Percentiles rank a stretch among this genome's conserved stretches.
These are phyloP conservation scores for Kuraishia capsulata DNA, from an alignment of 805 yeast genomes.

Conservation along the genomic window DNA sequence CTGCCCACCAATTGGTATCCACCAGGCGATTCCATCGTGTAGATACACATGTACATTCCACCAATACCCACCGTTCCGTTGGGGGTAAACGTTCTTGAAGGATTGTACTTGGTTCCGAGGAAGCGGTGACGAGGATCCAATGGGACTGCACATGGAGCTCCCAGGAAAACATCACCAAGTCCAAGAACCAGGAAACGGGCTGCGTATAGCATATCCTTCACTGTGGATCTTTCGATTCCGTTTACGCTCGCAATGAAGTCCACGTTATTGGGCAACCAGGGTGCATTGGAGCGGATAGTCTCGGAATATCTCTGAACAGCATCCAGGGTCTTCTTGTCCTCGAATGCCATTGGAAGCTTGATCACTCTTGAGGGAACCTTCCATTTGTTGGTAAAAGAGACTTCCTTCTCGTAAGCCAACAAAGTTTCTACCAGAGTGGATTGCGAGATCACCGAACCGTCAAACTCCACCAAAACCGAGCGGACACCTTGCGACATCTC, in stretches of 20 bases:
- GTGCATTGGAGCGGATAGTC: constrained; percentile 88
- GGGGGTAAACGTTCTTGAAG: constrained; percentile 92
- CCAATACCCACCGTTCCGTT: constrained; percentile 98
- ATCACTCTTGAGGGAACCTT: constrained; percentile 73
- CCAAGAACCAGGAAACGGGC: constrained; percentile 92
- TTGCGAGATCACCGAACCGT: constrained; percentile 57
- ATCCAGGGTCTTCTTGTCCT: constrained; percentile 79
- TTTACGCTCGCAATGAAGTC: constrained; percentile 86
- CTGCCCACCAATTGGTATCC: constrained; percentile 96
- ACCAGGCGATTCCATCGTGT: constrained; percentile 97
- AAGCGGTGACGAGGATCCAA: constrained; percentile 93
- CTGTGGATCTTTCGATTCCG: constrained; percentile 66
- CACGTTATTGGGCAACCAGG: constrained; percentile 97
- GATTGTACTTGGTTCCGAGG: constrained; percentile 90
- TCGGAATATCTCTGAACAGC: constrained; percentile 90
- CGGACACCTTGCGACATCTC: constrained; percentile 98
- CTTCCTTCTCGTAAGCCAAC: constrained; percentile 67
- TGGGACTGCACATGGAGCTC: constrained; percentile 98
- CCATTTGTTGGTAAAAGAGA: constrained; percentile 74
- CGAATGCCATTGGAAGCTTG: constrained; percentile 93
- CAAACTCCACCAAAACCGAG: constrained; percentile 83
- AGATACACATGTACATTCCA: constrained; percentile 98
- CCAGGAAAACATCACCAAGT: constrained; percentile 93
- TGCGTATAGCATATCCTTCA: constrained; percentile 75
- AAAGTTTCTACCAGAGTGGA: constrained; percentile 50